Evolutionary conservation across 805 yeast genomes (phyloP).

Genomic region (Lipomyces spencermartinsiae): DNA sequence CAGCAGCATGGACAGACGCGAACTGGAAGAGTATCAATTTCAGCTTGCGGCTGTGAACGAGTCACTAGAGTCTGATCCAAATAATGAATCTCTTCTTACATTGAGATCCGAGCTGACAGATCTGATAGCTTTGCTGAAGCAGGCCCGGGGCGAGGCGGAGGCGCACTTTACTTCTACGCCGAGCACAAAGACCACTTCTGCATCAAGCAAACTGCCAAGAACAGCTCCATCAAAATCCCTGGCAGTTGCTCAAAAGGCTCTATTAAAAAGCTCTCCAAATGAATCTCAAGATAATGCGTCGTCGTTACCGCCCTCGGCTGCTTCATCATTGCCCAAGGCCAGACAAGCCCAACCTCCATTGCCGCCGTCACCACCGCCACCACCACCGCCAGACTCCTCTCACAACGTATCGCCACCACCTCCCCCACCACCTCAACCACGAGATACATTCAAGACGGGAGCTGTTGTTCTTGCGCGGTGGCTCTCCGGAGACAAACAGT

Average conservation of each 20-base stretch:
- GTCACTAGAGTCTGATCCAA: conserved; percentile 42
- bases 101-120: conserved; percentile 44
- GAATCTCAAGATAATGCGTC: background rate
- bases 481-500: conserved; percentile 43
- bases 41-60: conserved; percentile 45
- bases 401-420: conserved; percentile 6
- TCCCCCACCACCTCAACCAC: conserved; percentile 14
- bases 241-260: background rate
- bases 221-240: background rate
- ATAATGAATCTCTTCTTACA: conserved; percentile 40
- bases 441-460: conserved; percentile 36
- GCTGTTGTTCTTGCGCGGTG: conserved; percentile 42
- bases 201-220: background rate
- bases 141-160: conserved; percentile 9
- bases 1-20: conserved; percentile 29
- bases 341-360: conserved; percentile 6
- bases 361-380: conserved; percentile 22
- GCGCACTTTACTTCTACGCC: background rate
- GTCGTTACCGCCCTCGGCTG: conserved; percentile 7
- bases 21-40: conserved; percentile 45
- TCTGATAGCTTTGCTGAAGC: conserved; percentile 41
- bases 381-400: conserved; percentile 5
- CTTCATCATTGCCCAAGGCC: conserved; percentile 5
- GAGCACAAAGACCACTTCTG: background rate
- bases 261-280: background rate